These are phyloP conservation scores for Amorphotheca resinae DNA, from an alignment of 495 filamentous ascomycete genomes.

Conservation along the genomic window DNA sequence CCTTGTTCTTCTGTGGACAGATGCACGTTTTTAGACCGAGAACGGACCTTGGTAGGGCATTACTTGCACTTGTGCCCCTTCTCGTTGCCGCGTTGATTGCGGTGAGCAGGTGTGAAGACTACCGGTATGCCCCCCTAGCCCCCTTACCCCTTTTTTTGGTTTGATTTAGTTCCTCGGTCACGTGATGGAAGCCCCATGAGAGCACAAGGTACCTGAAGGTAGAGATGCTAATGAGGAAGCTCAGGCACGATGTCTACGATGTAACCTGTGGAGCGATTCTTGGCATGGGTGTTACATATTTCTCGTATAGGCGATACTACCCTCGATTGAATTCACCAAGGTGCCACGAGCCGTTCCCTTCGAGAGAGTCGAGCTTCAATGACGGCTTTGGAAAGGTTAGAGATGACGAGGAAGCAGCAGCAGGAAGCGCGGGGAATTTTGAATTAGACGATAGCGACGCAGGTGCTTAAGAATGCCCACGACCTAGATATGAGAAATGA, in stretches of 20 bases:
- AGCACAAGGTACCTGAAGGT: too few species aligned
- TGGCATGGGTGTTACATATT: conserved; percentile 62
- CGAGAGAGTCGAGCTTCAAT: conserved; percentile 15
- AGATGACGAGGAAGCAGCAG: conserved; percentile 17
- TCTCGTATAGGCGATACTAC: conserved; percentile 64
- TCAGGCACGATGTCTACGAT: conserved; percentile 82
- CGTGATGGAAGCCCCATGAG: not conserved
- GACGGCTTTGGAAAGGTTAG: conserved; percentile 20
- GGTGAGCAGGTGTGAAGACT: conserved; percentile 85
- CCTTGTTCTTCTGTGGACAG: conserved; percentile 68
- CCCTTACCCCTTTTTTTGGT: not conserved
- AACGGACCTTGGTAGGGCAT: conserved; percentile 51
- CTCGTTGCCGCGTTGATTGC: conserved; percentile 78
- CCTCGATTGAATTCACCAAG: conserved; percentile 33
- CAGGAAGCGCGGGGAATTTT: conserved; percentile 9
- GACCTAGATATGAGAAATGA: not conserved
- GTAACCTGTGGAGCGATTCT: conserved; percentile 66
- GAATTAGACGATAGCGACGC: conserved; percentile 15
- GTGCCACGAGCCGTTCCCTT: conserved; percentile 39
- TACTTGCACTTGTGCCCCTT: conserved; percentile 57
- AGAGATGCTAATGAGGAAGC: not conserved
- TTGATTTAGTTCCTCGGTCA: not conserved
- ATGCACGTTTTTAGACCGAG: conserved; percentile 66
- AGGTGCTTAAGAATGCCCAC: not conserved
- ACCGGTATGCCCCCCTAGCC: conserved; percentile 39